phyloP scores from a whole-genome alignment of 1,284 basidiomycete genomes.

The Trichosporon coremiiforme region DNA sequence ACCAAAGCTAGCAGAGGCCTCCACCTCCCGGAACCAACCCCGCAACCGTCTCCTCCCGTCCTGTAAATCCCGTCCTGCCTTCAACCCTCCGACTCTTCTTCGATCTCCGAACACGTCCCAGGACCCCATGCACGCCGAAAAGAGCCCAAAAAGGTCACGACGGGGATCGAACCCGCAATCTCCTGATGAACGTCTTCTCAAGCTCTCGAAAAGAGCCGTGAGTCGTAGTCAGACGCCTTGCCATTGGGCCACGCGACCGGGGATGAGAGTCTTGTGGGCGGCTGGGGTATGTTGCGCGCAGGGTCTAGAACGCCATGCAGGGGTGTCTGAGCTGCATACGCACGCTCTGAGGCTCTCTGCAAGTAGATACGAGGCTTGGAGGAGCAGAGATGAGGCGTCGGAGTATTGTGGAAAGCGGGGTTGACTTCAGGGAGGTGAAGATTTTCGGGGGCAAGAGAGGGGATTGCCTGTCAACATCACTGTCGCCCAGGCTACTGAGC shows the following conservation, averaged over 20 bases:
- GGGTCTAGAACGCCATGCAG: not conserved
- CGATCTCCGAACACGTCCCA: too few relatives aligned
- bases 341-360: not conserved
- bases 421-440: not conserved
- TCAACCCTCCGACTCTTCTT: too few relatives aligned
- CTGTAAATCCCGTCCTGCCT: too few relatives aligned
- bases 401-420: not conserved
- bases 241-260: conserved; percentile 1
- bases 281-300: not conserved
- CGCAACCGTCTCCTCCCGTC: too few relatives aligned
- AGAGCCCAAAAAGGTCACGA: too few relatives aligned
- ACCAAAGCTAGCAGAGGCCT: too few relatives aligned
- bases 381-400: not conserved
- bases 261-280: not conserved
- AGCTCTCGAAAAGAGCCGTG: too few relatives aligned
- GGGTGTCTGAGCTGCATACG: not conserved
- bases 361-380: not conserved
- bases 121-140: too few relatives aligned
- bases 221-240: conserved; percentile 2
- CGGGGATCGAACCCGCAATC: conserved; percentile 1
- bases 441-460: not conserved
- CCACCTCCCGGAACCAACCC: too few relatives aligned
- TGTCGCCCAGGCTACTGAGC: too few relatives aligned
- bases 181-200: not conserved
- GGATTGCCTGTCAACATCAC: too few relatives aligned